Evolutionary conservation across 257 asterid genomes (phyloP), one percentile per base, ranked within the genome.

Genomic region (Nicotiana noctiflora): DNA sequence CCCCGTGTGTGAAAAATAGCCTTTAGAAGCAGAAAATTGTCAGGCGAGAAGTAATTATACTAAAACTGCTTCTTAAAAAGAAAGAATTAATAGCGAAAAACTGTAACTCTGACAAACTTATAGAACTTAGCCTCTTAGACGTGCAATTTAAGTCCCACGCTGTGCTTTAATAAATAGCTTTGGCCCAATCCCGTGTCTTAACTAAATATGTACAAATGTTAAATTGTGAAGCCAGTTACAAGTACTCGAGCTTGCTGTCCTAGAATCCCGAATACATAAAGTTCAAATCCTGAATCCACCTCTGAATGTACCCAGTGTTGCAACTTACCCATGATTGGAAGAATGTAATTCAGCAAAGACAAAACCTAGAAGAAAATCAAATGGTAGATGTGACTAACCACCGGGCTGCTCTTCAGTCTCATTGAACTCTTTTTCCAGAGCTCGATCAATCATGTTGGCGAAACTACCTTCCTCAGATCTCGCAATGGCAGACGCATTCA

Each of bases 371-470:
- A 83, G 59, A 32, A 44, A 70, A 40, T 40, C 46, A 40, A 40
- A 21, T 32, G 19, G 18, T 55, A 12, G 84, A 86, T 84, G 85
- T 17, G 40, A 88, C 91, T 83, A 80, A 90, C 95, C 97, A 80
- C 82, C 87, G n/a, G 93, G 62, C 74, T 87, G 88, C 67, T 93
- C 97, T 56, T 92, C 91, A 51, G 92, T 92, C 79, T 90, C 95
- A 78, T 89, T 90, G 84, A 93, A 93, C 90, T 93, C 97, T 68
- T 90, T 93, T 68, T 89, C 92, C 86, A 92, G 83, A 61, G 97
- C 98, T 77, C 91, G 85, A 80, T 90, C 93, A 63, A 93, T 79
- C 75, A 89, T 88, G 57, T 89, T 92, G 6, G 93, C 97, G 17
- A 92, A 74, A 80, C 91, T 88, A 46, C 81, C 82, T 12, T 86